Evolutionary conservation across 176 grass and related monocot species (phyloP).

Genomic region (Carex myosuroides): DNA sequence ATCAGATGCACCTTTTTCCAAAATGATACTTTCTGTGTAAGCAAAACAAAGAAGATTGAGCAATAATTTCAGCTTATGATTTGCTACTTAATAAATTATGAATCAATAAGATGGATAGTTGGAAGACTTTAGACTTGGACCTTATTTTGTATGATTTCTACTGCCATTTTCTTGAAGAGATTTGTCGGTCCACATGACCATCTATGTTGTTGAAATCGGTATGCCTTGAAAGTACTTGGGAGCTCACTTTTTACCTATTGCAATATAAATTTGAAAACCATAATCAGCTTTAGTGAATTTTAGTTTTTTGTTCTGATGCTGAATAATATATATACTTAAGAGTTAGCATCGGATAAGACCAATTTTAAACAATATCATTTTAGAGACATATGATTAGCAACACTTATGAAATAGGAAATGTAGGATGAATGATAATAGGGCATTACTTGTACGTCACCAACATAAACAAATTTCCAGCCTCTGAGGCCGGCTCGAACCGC

Average conservation of each 20-base stretch:
- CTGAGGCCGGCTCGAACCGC: constrained; percentile 59
- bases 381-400: background rate
- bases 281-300: constrained; percentile 19
- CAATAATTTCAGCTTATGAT: background rate
- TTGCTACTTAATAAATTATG: background rate
- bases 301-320: background rate
- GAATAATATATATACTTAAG: background rate
- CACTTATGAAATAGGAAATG: background rate
- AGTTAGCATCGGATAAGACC: background rate
- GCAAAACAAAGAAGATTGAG: constrained; percentile 3
- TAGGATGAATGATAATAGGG: background rate
- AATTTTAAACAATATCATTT: background rate
- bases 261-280: background rate
- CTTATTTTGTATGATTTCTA: constrained; percentile 60
- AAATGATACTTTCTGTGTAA: constrained; percentile 57
- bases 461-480: constrained; percentile 86
- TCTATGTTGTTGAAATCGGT: constrained; percentile 81
- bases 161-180: constrained; percentile 81
- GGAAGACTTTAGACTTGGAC: constrained; percentile 36
- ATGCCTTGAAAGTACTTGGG: constrained; percentile 95
- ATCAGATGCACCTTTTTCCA: constrained; percentile 63
- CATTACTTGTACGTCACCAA: constrained; percentile 63
- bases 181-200: constrained; percentile 95
- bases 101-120: background rate
- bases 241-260: constrained; percentile 86